A percentile compares a stretch with the other conserved stretches of the same genome.
These are phyloP conservation scores for Trametes polyzona DNA, from an alignment of 1,284 basidiomycete species.

Conservation along the genomic window DNA sequence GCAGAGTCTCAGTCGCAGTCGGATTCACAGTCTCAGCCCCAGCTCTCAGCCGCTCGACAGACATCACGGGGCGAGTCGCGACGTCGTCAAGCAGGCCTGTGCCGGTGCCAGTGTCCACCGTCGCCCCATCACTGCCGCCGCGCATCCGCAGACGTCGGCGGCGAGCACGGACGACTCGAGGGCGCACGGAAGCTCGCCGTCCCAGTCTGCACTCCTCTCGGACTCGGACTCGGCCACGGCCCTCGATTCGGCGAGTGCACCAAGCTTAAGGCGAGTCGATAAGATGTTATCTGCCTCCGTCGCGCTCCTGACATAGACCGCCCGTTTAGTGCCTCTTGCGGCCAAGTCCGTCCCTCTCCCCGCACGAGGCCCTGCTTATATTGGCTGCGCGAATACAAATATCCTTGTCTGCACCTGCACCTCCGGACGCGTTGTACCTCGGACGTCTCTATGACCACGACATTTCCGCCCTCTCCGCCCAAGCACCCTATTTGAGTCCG, in stretches of 20 bases:
- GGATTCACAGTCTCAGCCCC: too few species aligned
- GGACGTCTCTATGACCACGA: conserved; percentile 33
- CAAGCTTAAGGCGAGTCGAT: conserved; percentile 29
- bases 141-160: background rate
- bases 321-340: conserved; percentile 22
- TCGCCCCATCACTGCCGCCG: conserved; percentile 32
- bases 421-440: conserved; percentile 27
- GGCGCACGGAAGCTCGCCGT: too few species aligned
- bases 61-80: conserved; percentile 32
- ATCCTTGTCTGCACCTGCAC: conserved; percentile 29
- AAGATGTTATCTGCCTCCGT: conserved; percentile 36
- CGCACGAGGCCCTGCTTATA: conserved; percentile 29
- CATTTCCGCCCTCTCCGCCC: conserved; percentile 26
- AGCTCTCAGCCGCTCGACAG: conserved; percentile 24
- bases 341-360: conserved; percentile 22
- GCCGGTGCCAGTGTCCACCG: conserved; percentile 35
- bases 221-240: conserved; percentile 20
- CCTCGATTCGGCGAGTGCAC: background rate
- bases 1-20: too few species aligned
- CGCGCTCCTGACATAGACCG: conserved; percentile 22
- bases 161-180: conserved; percentile 15
- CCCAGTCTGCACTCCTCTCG: too few species aligned
- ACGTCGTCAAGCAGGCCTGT: conserved; percentile 33
- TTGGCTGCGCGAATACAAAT: conserved; percentile 29
- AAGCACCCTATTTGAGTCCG: conserved; percentile 25